These are phyloP conservation scores for Neurospora sp. DNA, from an alignment of 2,329 filamentous ascomycete species.

Conservation along the genomic window DNA sequence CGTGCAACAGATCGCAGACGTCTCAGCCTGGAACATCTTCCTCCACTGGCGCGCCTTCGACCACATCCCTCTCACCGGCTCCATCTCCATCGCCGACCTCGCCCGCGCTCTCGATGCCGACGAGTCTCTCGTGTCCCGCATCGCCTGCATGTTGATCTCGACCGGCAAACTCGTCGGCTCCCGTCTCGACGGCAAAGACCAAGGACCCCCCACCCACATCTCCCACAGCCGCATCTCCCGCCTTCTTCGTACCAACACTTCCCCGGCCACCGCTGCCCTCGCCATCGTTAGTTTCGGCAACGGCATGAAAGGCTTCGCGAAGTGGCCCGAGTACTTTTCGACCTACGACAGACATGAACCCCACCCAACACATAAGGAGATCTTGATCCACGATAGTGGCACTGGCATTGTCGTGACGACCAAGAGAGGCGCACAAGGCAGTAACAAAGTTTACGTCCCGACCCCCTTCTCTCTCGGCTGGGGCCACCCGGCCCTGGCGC, in stretches of 20 bases:
- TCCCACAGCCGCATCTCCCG: constrained; percentile 15
- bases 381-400: not conserved
- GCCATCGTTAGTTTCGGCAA: constrained; percentile 17
- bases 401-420: not conserved
- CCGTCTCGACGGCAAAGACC: not conserved
- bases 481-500: constrained; percentile 15
- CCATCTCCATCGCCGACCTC: constrained; percentile 16
- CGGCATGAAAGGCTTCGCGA: constrained; percentile 17
- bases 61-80: constrained; percentile 16
- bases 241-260: constrained; percentile 9
- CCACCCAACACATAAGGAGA: not conserved
- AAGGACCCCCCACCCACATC: constrained; percentile 6
- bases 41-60: constrained; percentile 21
- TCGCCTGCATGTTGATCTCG: constrained; percentile 13
- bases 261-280: constrained; percentile 9
- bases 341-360: constrained; percentile 15
- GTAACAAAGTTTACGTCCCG: not conserved
- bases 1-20: constrained; percentile 8
- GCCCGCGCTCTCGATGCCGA: constrained; percentile 14
- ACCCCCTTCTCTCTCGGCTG: constrained; percentile 18
- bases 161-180: constrained; percentile 11
- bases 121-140: constrained; percentile 16
- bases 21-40: constrained; percentile 15
- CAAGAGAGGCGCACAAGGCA: not conserved
- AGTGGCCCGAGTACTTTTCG: constrained; percentile 19